A percentile compares a stretch with the other conserved stretches of the same genome.
Evolutionary conservation across 2,329 filamentous ascomycete species (phyloP).

Genomic region (Clarireedia paspali): DNA sequence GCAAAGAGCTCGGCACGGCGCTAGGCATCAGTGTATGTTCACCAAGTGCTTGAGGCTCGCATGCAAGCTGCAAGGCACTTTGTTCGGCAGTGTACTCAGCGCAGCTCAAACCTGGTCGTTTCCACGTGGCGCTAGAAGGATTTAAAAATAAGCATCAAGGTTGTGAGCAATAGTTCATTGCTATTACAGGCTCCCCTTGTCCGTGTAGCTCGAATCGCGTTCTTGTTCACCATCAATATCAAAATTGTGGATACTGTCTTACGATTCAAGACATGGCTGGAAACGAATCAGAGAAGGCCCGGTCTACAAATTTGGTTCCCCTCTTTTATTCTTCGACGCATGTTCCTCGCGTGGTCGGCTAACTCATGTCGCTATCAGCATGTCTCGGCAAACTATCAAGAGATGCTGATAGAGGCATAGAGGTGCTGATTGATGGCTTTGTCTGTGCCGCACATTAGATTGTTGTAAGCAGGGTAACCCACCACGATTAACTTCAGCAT

Average conservation of each 20-base stretch:
- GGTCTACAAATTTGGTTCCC: neutral
- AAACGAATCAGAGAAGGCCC: neutral
- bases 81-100: neutral
- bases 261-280: neutral
- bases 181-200: neutral
- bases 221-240: neutral
- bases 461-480: neutral
- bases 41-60: neutral
- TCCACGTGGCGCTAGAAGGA: neutral
- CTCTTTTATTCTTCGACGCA: neutral
- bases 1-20: neutral
- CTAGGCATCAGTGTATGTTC: neutral
- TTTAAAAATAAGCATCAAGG: neutral
- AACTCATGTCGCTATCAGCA: neutral
- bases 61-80: neutral
- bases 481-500: neutral
- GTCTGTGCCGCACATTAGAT: neutral
- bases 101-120: neutral
- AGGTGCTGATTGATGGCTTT: neutral
- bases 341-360: neutral
- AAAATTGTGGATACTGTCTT: neutral
- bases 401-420: neutral
- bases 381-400: neutral
- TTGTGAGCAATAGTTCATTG: neutral
- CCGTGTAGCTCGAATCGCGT: neutral